These are phyloP conservation scores for Barnettozyma californica DNA, from an alignment of 805 yeast genomes.

Conservation along the genomic window DNA sequence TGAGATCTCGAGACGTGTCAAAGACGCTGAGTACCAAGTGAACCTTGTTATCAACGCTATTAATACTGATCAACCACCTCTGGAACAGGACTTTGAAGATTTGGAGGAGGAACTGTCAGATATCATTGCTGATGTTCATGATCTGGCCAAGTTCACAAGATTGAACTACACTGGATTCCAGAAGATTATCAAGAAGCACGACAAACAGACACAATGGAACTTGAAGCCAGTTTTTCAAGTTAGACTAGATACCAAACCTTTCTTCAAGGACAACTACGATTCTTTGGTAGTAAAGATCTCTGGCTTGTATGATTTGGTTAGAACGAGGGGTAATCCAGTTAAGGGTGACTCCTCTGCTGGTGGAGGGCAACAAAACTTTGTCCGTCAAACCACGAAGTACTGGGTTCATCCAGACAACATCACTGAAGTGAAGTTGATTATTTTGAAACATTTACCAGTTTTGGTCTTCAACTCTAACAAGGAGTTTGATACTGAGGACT, in stretches of 20 bases:
- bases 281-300: conserved; percentile 83
- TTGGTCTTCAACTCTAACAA: conserved; percentile 94
- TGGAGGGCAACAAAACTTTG: conserved; percentile 95
- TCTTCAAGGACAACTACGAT: conserved; percentile 93
- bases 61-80: conserved; percentile 42
- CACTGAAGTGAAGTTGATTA: conserved; percentile 88
- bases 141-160: conserved; percentile 87
- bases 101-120: conserved; percentile 75
- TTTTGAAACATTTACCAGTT: conserved; percentile 93
- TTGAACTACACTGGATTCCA: conserved; percentile 96
- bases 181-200: conserved; percentile 94
- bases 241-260: conserved; percentile 88
- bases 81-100: conserved; percentile 65
- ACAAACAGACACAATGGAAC: conserved; percentile 75
- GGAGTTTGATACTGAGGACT: conserved; percentile 91
- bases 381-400: conserved; percentile 96
- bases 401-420: conserved; percentile 99
- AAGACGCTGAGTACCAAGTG: conserved; percentile 72
- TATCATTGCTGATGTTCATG: conserved; percentile 95
- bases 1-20: conserved; percentile 81
- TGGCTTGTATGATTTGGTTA: conserved; percentile 81
- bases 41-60: conserved; percentile 56
- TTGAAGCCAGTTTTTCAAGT: conserved; percentile 91
- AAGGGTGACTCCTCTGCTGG: conserved; percentile 97
- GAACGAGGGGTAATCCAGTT: conserved; percentile 94